These are phyloP conservation scores for Boletus subparvulus DNA, from an alignment of 768 basidiomycete genomes.

Conservation along the genomic window DNA sequence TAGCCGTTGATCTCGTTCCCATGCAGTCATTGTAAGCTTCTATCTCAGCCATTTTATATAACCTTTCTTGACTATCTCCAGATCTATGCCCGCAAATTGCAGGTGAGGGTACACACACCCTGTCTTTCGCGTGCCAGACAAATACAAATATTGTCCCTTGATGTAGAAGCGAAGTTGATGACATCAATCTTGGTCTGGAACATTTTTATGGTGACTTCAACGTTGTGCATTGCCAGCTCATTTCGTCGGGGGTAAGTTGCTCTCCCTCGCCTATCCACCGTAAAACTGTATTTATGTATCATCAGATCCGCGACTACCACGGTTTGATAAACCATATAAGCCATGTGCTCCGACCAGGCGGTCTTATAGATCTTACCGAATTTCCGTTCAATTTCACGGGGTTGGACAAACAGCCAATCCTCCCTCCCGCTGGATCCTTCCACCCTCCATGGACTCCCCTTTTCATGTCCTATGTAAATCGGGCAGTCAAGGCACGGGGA, in stretches of 20 bases:
- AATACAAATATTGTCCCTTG: background rate
- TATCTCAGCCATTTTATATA: constrained; percentile 8
- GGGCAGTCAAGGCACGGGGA: constrained; percentile 55
- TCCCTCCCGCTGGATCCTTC: constrained; percentile 42
- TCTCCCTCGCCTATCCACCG: constrained; percentile 5
- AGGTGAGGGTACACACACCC: constrained; percentile 42
- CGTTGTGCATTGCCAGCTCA: constrained; percentile 69
- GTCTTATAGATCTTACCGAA: constrained; percentile 65
- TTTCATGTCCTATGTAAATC: constrained; percentile 56
- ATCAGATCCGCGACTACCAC: constrained; percentile 67
- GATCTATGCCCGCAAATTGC: constrained; percentile 68
- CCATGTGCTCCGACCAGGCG: constrained; percentile 66
- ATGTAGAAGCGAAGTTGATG: constrained; percentile 75
- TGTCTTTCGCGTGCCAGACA: constrained; percentile 3
- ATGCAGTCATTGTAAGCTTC: constrained; percentile 66
- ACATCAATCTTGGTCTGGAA: constrained; percentile 80
- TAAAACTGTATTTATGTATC: constrained; percentile 15
- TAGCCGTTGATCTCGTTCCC: constrained; percentile 79
- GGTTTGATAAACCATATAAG: constrained; percentile 64
- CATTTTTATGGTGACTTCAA: constrained; percentile 81
- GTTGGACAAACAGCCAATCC: constrained; percentile 42
- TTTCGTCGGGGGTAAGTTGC: constrained; percentile 68
- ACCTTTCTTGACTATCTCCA: constrained; percentile 31
- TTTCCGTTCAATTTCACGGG: constrained; percentile 70
- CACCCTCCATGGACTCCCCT: constrained; percentile 58